A percentile compares a stretch with the other conserved stretches of the same genome.
phyloP scores from a whole-genome alignment of 306 rosid genomes.

The Cicer cuneatum region DNA sequence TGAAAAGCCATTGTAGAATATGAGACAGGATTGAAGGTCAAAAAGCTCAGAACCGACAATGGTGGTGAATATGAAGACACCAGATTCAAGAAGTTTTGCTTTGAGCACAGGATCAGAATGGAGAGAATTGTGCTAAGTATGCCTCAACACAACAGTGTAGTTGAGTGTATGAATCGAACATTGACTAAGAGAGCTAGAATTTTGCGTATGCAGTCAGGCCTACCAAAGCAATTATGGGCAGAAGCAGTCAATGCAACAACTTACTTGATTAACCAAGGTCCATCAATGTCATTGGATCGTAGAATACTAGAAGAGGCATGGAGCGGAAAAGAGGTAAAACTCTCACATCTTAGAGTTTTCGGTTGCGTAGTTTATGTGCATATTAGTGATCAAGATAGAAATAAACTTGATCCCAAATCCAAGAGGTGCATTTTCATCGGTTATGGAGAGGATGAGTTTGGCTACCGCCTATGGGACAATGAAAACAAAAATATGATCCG shows the following conservation, averaged over 20 bases:
- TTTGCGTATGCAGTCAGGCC: no score
- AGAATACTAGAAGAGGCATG: background rate
- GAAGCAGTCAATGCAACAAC: no score
- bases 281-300: background rate
- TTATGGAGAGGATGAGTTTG: conserved; percentile 12
- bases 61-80: background rate
- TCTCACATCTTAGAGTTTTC: no score
- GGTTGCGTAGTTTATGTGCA: background rate
- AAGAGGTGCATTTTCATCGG: background rate
- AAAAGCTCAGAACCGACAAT: background rate
- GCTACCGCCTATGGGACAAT: background rate
- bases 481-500: background rate
- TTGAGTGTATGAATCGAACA: no score
- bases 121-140: no score
- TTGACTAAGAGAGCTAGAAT: no score
- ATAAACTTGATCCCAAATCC: conserved; percentile 2
- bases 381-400: background rate
- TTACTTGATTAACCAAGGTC: background rate
- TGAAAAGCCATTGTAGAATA: background rate
- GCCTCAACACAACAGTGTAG: no score
- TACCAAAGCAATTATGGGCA: no score
- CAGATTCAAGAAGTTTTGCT: no score
- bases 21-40: background rate
- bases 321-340: background rate
- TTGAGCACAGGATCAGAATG: no score